A percentile compares a stretch with the other conserved stretches of the same genome.
phyloP scores from a whole-genome alignment of 2,329 filamentous ascomycete genomes.

The Sclerotinia sclerotiorum region DNA sequence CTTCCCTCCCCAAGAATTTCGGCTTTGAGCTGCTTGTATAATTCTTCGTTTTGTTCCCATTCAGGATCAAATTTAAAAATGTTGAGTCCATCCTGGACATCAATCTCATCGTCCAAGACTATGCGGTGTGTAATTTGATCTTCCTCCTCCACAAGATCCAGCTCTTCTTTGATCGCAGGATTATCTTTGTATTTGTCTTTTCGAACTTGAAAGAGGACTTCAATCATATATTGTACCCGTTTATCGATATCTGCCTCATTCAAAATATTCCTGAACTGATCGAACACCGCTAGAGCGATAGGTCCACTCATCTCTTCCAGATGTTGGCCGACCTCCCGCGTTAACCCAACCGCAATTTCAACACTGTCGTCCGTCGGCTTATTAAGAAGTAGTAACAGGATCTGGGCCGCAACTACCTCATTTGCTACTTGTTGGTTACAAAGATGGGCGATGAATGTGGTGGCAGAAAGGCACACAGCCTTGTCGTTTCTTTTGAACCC shows the following conservation, averaged over 20 bases:
- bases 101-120: conserved; percentile 78
- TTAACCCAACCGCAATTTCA: conserved; percentile 93
- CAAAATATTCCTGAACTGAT: conserved; percentile 91
- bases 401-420: conserved; percentile 90
- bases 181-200: conserved; percentile 98
- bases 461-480: conserved; percentile 87
- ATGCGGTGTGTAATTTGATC: conserved; percentile 93
- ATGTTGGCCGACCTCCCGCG: conserved; percentile 89
- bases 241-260: conserved; percentile 98
- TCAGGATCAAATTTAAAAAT: conserved; percentile 93
- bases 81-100: conserved; percentile 84
- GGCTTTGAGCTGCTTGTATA: conserved; percentile 85
- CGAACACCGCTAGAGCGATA: conserved; percentile 87
- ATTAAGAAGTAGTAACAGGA: conserved; percentile 84
- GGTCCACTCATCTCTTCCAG: conserved; percentile 91
- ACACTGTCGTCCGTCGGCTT: conserved; percentile 97
- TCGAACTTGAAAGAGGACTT: conserved; percentile 93
- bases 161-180: conserved; percentile 82
- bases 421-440: conserved; percentile 96
- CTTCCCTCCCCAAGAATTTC: conserved; percentile 95
- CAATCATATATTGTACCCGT: conserved; percentile 98
- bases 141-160: conserved; percentile 95
- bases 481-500: conserved; percentile 97
- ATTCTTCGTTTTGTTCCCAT: conserved; percentile 86
- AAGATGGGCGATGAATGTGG: conserved; percentile 91